Conservation (phyloP, 2,329 filamentous ascomycete species). For the Ceratocystis smalleyi region DNA sequence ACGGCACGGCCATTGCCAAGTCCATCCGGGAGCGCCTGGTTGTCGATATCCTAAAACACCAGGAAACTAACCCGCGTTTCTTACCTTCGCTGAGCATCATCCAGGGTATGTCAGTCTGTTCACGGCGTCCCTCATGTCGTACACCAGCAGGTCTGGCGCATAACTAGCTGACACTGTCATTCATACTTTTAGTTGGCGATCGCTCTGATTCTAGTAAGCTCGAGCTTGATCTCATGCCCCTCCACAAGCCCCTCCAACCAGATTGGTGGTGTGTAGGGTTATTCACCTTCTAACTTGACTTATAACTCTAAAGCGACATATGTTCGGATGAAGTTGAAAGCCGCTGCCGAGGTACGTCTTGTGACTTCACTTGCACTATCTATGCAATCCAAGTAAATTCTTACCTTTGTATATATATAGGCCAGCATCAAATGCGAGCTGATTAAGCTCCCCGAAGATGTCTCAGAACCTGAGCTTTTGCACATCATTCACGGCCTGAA, state of each 20-base stretch:
- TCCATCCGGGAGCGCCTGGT: slow-evolving; percentile 71
- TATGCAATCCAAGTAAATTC: not conserved
- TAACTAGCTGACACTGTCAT: slow-evolving; percentile 15
- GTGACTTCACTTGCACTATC: not conserved
- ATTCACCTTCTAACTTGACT: slow-evolving; percentile 15
- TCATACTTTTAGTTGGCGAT: slow-evolving; percentile 53
- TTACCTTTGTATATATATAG: slow-evolving; percentile 28
- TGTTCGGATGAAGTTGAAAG: slow-evolving; percentile 99
- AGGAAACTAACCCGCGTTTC: slow-evolving; percentile 72
- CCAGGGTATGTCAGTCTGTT: slow-evolving; percentile 42
- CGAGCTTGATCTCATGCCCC: slow-evolving; percentile 17
- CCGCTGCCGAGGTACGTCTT: slow-evolving; percentile 64
- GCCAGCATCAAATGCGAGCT: slow-evolving; percentile 82
- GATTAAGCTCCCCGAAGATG: slow-evolving; percentile 65
- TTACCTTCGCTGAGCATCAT: slow-evolving; percentile 85
- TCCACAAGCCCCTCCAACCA: not conserved
- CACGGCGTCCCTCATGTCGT: not conserved
- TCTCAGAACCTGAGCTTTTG: slow-evolving; percentile 72
- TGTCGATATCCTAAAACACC: slow-evolving; percentile 63
- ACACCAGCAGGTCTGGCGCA: not conserved
- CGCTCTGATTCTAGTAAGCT: slow-evolving; percentile 75
- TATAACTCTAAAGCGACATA: slow-evolving; percentile 57
- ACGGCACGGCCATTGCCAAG: slow-evolving; percentile 91
- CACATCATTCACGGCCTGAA: slow-evolving; percentile 70
- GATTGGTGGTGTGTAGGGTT: slow-evolving; percentile 3